Base-by-base conservation (phyloP, 306 rosid species). In the Quercus glauca region DNA sequence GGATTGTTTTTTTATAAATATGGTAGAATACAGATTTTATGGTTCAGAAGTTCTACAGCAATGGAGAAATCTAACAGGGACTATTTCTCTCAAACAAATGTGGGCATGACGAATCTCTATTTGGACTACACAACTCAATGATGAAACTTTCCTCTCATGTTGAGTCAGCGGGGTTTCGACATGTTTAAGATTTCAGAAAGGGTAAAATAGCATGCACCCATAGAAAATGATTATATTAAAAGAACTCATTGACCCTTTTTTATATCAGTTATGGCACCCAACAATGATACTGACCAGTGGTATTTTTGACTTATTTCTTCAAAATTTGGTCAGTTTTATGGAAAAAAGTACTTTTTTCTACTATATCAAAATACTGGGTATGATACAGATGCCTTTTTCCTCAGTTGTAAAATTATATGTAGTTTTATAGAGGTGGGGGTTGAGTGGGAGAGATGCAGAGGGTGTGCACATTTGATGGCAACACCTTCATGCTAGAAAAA, bases 141-240 rank as follows among this genome's bases (percentile, higher is more conserved):
- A 51, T 58, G 55, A 28, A 76, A 76, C 28, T 82, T 60, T 80
- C 31, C 78, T 76, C 63, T 56, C 80, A 51, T 79, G 83, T 81
- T 82, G 87, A 80, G 86, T 75, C 55, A 56, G 45, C 75, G 91
- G 93, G 88, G 83, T 78, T 84, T 55, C 69, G 72, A 76, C 83
- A 68, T 83, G 84, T 80, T 78, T 68, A 72, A 71, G 80, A 35
- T 78, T 78, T 68, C 64, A 71, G 80, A 35, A 84, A 76, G 77
- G 84, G 86, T 73, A 79, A 86, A 78, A 78, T 77, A 73, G 73
- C 76, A 86, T 85, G 79, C 90, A 80, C 76, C 91, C 88, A 79
- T 81, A 73, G 83, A 82, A 87, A 83, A 69, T n/a, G 33, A 53
- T 83, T 15, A 58, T 82, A n/a, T 76, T 57, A 79, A 71, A 71